phyloP scores from a whole-genome alignment of 2,329 filamentous ascomycete species.

The Ophiosphaerella korrae region DNA sequence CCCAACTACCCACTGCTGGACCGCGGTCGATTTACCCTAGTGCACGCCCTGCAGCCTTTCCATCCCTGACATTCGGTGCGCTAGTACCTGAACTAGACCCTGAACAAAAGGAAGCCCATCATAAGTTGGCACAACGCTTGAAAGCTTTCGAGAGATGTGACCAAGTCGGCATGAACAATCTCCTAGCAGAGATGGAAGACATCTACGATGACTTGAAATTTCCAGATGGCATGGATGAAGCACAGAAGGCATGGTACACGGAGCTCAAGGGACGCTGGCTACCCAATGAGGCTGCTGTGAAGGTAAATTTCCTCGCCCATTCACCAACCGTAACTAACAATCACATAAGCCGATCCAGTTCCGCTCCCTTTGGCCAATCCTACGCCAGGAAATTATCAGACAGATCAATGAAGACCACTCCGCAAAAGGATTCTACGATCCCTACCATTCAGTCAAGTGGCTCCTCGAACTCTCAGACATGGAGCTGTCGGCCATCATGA shows the following conservation, averaged over 20 bases:
- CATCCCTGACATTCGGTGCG: slow-evolving; percentile 1
- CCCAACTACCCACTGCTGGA: not conserved
- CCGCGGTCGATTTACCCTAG: not conserved
- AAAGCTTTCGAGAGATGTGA: slow-evolving; percentile 2
- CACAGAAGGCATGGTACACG: slow-evolving; percentile 15
- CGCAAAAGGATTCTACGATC: slow-evolving; percentile 1
- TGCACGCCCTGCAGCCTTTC: slow-evolving; percentile 9
- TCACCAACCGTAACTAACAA: not conserved
- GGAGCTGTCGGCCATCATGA: slow-evolving; percentile 8
- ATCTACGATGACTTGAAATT: slow-evolving; percentile 9
- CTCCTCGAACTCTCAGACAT: slow-evolving; percentile 14
- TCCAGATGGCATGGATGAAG: not conserved
- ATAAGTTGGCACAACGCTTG: slow-evolving; percentile 5
- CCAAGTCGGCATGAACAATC: not conserved
- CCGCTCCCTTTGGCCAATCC: slow-evolving; percentile 15
- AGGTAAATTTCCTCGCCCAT: slow-evolving; percentile 1
- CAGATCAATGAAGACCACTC: slow-evolving; percentile 15
- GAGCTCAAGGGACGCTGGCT: slow-evolving; percentile 6
- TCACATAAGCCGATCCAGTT: slow-evolving; percentile 14
- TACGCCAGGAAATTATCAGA: slow-evolving; percentile 27
- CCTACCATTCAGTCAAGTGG: slow-evolving; percentile 10
- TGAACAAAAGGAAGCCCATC: not conserved
- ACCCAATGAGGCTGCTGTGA: not conserved
- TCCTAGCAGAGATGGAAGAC: slow-evolving; percentile 5
- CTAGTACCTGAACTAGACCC: not conserved